Conservation (phyloP, 768 basidiomycete genomes). For the Leccinum variicolor region DNA sequence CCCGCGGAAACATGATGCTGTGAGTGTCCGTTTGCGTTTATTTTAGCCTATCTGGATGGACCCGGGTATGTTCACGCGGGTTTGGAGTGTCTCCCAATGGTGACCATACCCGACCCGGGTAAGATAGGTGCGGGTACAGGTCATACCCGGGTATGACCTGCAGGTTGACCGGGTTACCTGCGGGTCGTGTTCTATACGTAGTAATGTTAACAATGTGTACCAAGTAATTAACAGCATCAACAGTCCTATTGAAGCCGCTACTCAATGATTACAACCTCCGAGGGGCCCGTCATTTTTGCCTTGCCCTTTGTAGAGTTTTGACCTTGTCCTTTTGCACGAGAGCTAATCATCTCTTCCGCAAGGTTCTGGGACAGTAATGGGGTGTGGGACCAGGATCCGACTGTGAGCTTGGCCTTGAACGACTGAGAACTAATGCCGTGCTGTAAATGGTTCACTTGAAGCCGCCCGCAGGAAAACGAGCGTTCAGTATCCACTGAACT, state of each 20-base stretch:
- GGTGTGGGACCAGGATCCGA: neutral
- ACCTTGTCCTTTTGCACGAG: neutral
- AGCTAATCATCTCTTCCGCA: neutral
- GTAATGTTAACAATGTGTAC: too few relatives aligned
- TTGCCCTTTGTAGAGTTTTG: too few relatives aligned
- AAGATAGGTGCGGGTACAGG: neutral
- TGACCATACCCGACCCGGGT: neutral
- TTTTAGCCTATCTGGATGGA: too few relatives aligned
- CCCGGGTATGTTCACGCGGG: neutral
- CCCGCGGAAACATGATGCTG: too few relatives aligned
- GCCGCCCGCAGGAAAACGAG: neutral
- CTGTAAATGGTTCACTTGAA: constrained; percentile 1
- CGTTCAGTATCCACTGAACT: neutral
- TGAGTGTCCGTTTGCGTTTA: too few relatives aligned
- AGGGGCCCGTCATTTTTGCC: neutral
- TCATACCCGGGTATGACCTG: neutral
- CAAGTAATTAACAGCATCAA: too few relatives aligned
- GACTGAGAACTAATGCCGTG: neutral
- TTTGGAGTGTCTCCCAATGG: neutral
- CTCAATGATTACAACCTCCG: too few relatives aligned
- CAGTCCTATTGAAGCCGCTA: too few relatives aligned
- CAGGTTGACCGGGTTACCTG: neutral
- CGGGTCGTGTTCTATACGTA: neutral
- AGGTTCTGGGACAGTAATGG: neutral
- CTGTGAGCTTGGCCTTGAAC: neutral